Evolutionary conservation across 2,329 filamentous ascomycete genomes (phyloP).

Genomic region (Beauveria scarabaeidicola): DNA sequence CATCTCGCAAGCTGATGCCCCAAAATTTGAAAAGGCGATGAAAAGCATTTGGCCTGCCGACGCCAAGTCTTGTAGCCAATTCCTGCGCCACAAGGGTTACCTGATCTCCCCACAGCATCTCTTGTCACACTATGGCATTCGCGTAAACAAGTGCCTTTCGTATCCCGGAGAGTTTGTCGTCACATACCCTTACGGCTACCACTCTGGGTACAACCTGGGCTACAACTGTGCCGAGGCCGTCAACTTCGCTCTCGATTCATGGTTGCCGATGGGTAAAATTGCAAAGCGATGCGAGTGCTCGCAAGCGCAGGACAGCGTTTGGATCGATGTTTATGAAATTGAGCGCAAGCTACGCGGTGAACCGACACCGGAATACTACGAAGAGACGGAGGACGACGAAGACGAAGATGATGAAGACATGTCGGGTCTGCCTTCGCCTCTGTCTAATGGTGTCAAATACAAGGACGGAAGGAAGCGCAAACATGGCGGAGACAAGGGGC

Average conservation of each 20-base stretch:
- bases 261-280: slow-evolving; percentile 90
- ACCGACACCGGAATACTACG: slow-evolving; percentile 67
- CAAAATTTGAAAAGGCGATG: slow-evolving; percentile 91
- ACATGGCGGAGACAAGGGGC: slow-evolving; percentile 26
- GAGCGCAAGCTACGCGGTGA: slow-evolving; percentile 90
- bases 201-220: slow-evolving; percentile 94
- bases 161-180: slow-evolving; percentile 98
- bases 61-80: slow-evolving; percentile 91
- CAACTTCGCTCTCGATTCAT: slow-evolving; percentile 93
- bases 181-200: slow-evolving; percentile 96
- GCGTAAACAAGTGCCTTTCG: slow-evolving; percentile 90
- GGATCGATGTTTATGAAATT: slow-evolving; percentile 94
- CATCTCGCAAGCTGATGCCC: slow-evolving; percentile 90
- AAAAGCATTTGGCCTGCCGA: slow-evolving; percentile 90
- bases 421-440: slow-evolving; percentile 70
- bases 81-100: slow-evolving; percentile 94
- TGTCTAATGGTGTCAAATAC: slow-evolving; percentile 59
- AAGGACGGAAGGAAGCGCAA: slow-evolving; percentile 58
- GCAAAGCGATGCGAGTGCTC: slow-evolving; percentile 97
- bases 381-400: slow-evolving; percentile 62
- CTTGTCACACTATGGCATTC: slow-evolving; percentile 83
- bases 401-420: slow-evolving; percentile 48
- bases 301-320: slow-evolving; percentile 91
- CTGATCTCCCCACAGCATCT: slow-evolving; percentile 87
- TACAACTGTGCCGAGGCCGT: slow-evolving; percentile 99